Conservation (phyloP, 148 eudicot genomes). For the Chenopodium suecicum region DNA sequence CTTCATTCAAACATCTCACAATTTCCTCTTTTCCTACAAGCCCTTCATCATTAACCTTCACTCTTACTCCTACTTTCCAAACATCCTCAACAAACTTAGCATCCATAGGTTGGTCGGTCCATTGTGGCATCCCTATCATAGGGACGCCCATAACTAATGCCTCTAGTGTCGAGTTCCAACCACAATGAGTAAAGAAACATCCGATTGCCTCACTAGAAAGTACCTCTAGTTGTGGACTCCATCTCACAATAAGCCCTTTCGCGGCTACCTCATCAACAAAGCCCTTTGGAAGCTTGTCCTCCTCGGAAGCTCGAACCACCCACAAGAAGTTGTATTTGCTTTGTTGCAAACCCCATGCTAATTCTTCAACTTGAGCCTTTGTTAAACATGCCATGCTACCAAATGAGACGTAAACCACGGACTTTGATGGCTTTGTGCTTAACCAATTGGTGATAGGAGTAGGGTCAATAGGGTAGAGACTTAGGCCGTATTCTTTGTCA, state of each 20-base stretch:
- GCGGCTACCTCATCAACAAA: conserved; percentile 12
- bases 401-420: conserved; percentile 48
- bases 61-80: conserved; percentile 55
- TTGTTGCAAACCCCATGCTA: conserved; percentile 37
- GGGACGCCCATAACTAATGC: conserved; percentile 42
- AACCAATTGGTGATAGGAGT: conserved; percentile 31
- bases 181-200: conserved; percentile 45
- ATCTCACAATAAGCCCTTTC: conserved; percentile 35
- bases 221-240: conserved; percentile 46
- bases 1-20: conserved; percentile 32
- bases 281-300: conserved; percentile 21
- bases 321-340: conserved; percentile 31
- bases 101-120: conserved; percentile 50
- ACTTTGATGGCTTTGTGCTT: conserved; percentile 36
- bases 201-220: conserved; percentile 34
- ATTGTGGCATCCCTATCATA: conserved; percentile 53
- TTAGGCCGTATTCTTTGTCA: conserved; percentile 38
- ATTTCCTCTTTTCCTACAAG: conserved; percentile 40
- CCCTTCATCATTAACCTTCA: conserved; percentile 37
- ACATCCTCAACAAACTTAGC: conserved; percentile 49
- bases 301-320: conserved; percentile 37
- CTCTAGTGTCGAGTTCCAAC: conserved; percentile 35
- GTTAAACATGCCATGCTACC: conserved; percentile 43
- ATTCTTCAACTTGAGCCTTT: conserved; percentile 36
- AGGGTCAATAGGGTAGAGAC: conserved; percentile 30